These are phyloP conservation scores for Silybum marianum DNA, from an alignment of 129 eudicot genomes.

Conservation along the genomic window DNA sequence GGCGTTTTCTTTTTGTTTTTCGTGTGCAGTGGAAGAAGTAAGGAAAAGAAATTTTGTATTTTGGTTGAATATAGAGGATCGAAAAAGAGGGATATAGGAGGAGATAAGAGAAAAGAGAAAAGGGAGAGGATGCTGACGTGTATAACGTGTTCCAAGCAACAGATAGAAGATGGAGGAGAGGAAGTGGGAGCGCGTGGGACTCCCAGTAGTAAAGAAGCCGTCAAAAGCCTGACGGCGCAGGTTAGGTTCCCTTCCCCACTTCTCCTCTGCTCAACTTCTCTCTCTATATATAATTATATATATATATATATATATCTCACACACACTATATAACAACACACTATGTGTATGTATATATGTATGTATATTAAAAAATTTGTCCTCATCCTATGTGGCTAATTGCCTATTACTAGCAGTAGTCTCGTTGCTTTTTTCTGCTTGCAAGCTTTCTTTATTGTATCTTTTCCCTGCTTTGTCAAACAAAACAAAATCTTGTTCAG, in stretches of 20 bases:
- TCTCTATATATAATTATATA: not conserved
- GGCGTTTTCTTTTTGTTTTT: constrained; percentile 24
- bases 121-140: constrained; percentile 67
- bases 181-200: constrained; percentile 70
- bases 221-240: constrained; percentile 89
- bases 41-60: constrained; percentile 25
- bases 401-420: constrained; percentile 25
- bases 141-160: constrained; percentile 72
- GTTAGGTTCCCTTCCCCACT: constrained; percentile 42
- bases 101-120: not conserved
- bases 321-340: not conserved
- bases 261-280: not conserved
- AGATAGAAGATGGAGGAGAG: constrained; percentile 56
- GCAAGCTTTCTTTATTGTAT: constrained; percentile 24
- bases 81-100: constrained; percentile 4
- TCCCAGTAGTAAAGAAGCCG: constrained; percentile 68
- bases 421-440: constrained; percentile 37
- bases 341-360: not conserved
- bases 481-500: constrained; percentile 26
- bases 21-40: constrained; percentile 31
- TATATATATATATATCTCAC: not conserved
- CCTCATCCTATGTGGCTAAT: constrained; percentile 31
- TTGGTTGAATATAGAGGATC: not conserved
- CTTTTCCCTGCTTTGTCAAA: constrained; percentile 45
- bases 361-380: constrained; percentile 15